A percentile compares a stretch with the other conserved stretches of the same genome.
These are phyloP conservation scores for Letharia columbiana DNA, from an alignment of 495 filamentous ascomycete genomes.

Conservation along the genomic window DNA sequence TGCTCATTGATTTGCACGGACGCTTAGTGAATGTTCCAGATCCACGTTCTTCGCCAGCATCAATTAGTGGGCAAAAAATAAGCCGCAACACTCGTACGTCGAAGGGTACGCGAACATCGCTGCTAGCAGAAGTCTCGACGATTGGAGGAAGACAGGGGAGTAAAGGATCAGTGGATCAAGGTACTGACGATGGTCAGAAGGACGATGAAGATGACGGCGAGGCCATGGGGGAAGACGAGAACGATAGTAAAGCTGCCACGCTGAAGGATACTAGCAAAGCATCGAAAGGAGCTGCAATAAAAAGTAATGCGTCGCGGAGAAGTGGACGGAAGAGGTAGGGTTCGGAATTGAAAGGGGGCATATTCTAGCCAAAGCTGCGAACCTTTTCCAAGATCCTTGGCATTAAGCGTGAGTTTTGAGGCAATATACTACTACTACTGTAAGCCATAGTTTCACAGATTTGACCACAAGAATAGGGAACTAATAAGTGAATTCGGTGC, in stretches of 20 bases:
- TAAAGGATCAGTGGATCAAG: constrained; percentile 23
- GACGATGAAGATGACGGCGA: constrained; percentile 38
- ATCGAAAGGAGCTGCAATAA: constrained; percentile 26
- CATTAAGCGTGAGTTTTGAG: background rate
- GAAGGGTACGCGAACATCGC: constrained; percentile 36
- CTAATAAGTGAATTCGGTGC: background rate
- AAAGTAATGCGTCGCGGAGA: constrained; percentile 29
- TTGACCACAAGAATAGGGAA: background rate
- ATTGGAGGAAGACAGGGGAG: constrained; percentile 26
- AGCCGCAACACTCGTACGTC: constrained; percentile 33
- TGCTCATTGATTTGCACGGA: constrained; percentile 15
- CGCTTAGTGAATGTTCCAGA: constrained; percentile 29
- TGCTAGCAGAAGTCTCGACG: constrained; percentile 37
- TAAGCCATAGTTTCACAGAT: background rate
- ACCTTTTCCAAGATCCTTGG: background rate
- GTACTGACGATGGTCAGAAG: constrained; percentile 32
- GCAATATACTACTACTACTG: background rate
- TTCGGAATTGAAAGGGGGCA: background rate
- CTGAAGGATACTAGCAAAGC: constrained; percentile 14
- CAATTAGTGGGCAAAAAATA: constrained; percentile 38
- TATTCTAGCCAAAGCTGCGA: background rate
- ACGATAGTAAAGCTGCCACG: constrained; percentile 24
- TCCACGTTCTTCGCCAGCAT: constrained; percentile 42
- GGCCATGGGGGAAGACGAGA: constrained; percentile 32
- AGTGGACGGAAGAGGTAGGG: constrained; percentile 32